Percentiles rank a stretch among this genome's conserved stretches.
These are phyloP conservation scores for Nematocida minor DNA, from an alignment of 371 early-diverging fungal species.

Conservation along the genomic window DNA sequence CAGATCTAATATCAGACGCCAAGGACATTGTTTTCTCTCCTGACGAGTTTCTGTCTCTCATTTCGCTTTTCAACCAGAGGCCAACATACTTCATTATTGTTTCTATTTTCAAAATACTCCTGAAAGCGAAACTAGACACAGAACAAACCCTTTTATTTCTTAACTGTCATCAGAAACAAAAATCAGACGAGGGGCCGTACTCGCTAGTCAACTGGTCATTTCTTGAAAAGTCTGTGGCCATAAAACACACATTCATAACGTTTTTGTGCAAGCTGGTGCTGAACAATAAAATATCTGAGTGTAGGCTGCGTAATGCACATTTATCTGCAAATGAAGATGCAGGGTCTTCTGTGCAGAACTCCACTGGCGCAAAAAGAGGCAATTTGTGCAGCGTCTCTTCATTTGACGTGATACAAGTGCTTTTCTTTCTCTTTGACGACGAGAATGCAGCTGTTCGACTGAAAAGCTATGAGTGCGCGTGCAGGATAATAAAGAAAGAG, in stretches of 20 bases:
- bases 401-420: not conserved
- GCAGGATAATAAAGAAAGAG: not conserved
- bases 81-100: not conserved
- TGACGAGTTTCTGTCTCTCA: conserved; percentile 19
- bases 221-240: not conserved
- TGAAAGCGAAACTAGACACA: not conserved
- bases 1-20: not conserved
- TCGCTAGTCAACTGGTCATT: conserved; percentile 20
- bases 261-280: not conserved
- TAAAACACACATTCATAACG: not conserved
- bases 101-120: conserved; percentile 7
- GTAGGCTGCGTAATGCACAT: too few relatives aligned
- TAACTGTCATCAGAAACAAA: not conserved
- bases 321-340: too few relatives aligned
- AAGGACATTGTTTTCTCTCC: not conserved
- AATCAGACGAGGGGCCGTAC: not conserved
- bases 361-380: not conserved
- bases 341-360: too few relatives aligned
- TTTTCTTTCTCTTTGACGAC: conserved; percentile 21
- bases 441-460: not conserved
- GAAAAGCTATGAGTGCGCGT: conserved; percentile 6
- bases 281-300: not conserved
- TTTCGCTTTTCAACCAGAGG: conserved; percentile 10
- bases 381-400: not conserved
- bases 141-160: not conserved